Evolutionary conservation across 1,284 basidiomycete genomes (phyloP).

Genomic region (Pyrrhoderma lamaoense): DNA sequence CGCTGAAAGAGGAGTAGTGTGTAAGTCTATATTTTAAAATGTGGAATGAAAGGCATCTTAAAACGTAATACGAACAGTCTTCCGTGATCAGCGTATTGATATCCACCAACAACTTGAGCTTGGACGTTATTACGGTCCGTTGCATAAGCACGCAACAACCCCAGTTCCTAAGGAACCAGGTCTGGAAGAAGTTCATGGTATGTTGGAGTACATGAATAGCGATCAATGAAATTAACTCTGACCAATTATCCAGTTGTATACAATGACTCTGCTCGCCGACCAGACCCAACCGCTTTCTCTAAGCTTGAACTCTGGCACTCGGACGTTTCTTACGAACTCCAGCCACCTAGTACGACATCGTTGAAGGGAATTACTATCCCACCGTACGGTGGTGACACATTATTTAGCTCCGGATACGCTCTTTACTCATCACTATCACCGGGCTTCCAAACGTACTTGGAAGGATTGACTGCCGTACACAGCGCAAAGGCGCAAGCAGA

Average conservation of each 20-base stretch:
- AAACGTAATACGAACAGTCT: conserved; percentile 39
- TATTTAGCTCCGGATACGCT: conserved; percentile 64
- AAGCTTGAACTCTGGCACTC: conserved; percentile 79
- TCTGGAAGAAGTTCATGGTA: conserved; percentile 73
- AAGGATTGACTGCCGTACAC: conserved; percentile 58
- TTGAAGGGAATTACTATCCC: conserved; percentile 60
- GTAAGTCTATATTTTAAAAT: conserved; percentile 35
- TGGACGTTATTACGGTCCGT: conserved; percentile 66
- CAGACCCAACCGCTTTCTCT: conserved; percentile 64
- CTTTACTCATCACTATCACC: conserved; percentile 66
- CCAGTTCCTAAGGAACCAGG: conserved; percentile 63
- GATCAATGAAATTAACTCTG: conserved; percentile 23
- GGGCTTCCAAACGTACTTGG: conserved; percentile 59
- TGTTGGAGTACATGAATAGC: conserved; percentile 28
- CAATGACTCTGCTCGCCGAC: conserved; percentile 60
- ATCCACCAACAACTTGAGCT: conserved; percentile 68
- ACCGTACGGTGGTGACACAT: conserved; percentile 60
- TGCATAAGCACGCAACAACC: conserved; percentile 80
- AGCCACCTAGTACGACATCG: conserved; percentile 66
- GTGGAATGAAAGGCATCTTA: neutral
- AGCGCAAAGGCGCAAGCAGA: conserved; percentile 63
- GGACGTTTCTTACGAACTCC: conserved; percentile 73
- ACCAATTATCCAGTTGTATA: conserved; percentile 46
- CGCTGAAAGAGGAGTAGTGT: conserved; percentile 63
- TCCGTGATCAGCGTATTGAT: conserved; percentile 64